These are phyloP conservation scores for Aspergillus mulundensis DNA, from an alignment of 495 filamentous ascomycete genomes.

Conservation along the genomic window DNA sequence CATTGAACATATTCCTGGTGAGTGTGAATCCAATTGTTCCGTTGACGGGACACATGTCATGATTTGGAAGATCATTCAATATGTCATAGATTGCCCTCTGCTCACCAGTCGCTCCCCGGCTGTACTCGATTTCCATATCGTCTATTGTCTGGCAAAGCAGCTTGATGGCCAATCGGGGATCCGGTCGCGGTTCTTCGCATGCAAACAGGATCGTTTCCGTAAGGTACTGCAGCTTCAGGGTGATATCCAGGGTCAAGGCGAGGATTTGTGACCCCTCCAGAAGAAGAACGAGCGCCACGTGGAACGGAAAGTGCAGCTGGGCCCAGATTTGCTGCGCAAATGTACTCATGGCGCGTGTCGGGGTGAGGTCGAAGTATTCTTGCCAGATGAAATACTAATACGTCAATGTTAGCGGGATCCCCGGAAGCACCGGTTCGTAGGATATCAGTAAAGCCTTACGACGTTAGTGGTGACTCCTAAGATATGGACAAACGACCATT, in stretches of 20 bases:
- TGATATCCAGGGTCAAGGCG: constrained; percentile 37
- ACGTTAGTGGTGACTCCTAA: constrained; percentile 43
- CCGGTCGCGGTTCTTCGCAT: constrained; percentile 38
- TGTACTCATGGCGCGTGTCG: constrained; percentile 39
- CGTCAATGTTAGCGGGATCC: constrained; percentile 18
- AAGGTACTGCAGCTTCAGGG: constrained; percentile 37
- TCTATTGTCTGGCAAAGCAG: constrained; percentile 37
- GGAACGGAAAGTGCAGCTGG: constrained; percentile 66
- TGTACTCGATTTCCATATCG: constrained; percentile 44
- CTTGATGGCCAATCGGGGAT: constrained; percentile 20
- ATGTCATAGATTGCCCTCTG: constrained; percentile 31
- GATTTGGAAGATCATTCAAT: constrained; percentile 28
- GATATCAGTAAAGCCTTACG: constrained; percentile 35
- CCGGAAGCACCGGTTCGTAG: constrained; percentile 17
- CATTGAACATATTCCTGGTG: constrained; percentile 25
- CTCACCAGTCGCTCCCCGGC: constrained; percentile 31
- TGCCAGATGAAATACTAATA: constrained; percentile 64
- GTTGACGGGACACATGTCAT: constrained; percentile 27
- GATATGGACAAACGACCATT: constrained; percentile 49
- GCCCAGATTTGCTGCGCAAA: constrained; percentile 61
- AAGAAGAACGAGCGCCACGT: constrained; percentile 59
- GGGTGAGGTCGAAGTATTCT: constrained; percentile 63
- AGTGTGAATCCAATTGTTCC: constrained; percentile 18
- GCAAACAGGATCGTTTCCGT: constrained; percentile 37
- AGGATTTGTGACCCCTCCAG: constrained; percentile 53